Base-by-base conservation (phyloP, 116 monocot genomes). In the Phalaenopsis hybrid region DNA sequence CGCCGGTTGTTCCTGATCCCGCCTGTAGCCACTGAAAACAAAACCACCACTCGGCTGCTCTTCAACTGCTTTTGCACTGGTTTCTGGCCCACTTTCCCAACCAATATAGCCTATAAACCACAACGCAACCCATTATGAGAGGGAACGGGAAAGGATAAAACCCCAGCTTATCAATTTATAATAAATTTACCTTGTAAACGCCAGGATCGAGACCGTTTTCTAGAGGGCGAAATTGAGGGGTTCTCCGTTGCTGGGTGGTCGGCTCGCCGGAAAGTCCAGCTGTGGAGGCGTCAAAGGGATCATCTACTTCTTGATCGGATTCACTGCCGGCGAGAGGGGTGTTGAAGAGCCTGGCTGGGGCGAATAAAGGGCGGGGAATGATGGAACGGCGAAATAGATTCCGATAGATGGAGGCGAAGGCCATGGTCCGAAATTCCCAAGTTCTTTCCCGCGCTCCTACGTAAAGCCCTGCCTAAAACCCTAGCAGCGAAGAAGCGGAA, bases 1-100 rank as follows among this genome's bases (percentile, higher is more conserved):
- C 94, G 87, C 33, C 97, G 88, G 67, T 97, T 97, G 81, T 97
- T 97, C 78, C 97, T 84, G 48, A 97, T 92, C 74, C 94, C 97
- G 0, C 94, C 97, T 0, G 97, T 97, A 15, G 86, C 97, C 75
- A 97, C 52, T 2, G 94, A 94, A 81, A 97, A 97, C 10, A 94
- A 80, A 57, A 93, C 92, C 70, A 93, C 90, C 44, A 74, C 25
- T 25, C 86, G 70, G 20, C 94, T 94, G 59, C 89, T 91, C 91
- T 80, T 88, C 78, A 97, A 81, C n/a, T 68, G 68, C 92, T 94
- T 94, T 87, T 93, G 86, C 75, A 97, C 88, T 12, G 97, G 93
- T 74, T 80, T 83, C 89, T 97, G 94, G 70, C 97, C 94, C 74
- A 90, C 94, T 83, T 89, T 94, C 43, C 97, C 97, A 67, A 97